Conservation (phyloP, 2,329 filamentous ascomycete species). For the Xylaria sp. region DNA sequence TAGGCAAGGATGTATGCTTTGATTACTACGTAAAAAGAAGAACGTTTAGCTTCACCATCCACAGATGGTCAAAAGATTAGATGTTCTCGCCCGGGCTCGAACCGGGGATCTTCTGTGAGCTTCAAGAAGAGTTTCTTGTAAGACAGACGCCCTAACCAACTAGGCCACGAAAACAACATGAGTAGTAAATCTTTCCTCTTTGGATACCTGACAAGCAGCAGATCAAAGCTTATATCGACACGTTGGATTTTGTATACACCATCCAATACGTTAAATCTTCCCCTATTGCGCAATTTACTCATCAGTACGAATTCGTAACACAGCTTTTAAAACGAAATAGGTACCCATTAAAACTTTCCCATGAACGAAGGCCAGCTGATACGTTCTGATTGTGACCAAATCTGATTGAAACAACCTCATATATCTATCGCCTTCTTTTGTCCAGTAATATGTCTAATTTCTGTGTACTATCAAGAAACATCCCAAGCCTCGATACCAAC, state of each 20-base stretch:
- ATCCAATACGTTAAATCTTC: no score
- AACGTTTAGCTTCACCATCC: not conserved
- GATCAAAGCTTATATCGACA: no score
- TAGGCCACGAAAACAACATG: conserved; percentile 38
- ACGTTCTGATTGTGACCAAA: no score
- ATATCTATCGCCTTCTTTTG: not conserved
- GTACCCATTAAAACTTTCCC: no score
- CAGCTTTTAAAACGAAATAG: no score
- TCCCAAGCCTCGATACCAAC: conserved; percentile 46
- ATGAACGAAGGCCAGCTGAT: no score
- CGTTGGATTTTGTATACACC: no score
- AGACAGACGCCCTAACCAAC: conserved; percentile 39
- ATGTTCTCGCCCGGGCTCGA: conserved; percentile 39
- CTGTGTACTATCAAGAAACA: conserved; percentile 23
- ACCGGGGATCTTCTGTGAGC: conserved; percentile 40
- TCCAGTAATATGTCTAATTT: not conserved
- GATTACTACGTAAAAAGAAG: not conserved
- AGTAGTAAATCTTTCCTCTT: no score
- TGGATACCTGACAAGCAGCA: no score
- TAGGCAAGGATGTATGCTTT: no score
- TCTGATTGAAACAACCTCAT: not conserved
- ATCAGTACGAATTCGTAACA: no score
- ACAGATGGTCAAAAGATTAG: not conserved
- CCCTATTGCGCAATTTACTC: no score
- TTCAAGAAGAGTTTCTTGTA: conserved; percentile 21